These are phyloP conservation scores for Aureobasidium zeae DNA, from an alignment of 2,329 filamentous ascomycete species.

Conservation along the genomic window DNA sequence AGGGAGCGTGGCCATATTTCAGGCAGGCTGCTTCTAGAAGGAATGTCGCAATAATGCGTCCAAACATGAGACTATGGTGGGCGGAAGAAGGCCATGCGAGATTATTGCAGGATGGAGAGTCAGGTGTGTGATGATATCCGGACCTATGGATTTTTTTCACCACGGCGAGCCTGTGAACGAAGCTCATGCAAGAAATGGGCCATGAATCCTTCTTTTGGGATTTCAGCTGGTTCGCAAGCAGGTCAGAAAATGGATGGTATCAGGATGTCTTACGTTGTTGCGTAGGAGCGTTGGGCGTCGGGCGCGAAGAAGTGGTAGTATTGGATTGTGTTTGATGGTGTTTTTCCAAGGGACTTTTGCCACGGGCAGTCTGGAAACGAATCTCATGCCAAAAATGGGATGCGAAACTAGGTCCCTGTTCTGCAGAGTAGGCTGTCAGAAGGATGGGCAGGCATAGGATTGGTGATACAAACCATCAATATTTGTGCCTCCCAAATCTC, in stretches of 20 bases:
- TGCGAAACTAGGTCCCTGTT: conserved; percentile 31
- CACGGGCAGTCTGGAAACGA: conserved; percentile 31
- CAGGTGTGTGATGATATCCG: conserved; percentile 13
- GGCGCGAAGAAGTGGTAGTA: background rate
- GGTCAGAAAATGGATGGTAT: background rate
- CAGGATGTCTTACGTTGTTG: background rate
- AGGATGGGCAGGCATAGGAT: background rate
- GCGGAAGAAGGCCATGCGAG: background rate
- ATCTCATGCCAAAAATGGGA: conserved; percentile 47
- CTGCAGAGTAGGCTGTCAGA: conserved; percentile 17
- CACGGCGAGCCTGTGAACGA: conserved; percentile 36
- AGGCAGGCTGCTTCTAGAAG: no score
- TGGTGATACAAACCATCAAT: conserved; percentile 31
- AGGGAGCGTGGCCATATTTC: no score
- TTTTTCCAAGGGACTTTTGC: background rate
- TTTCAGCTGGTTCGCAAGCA: conserved; percentile 1
- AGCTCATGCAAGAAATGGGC: conserved; percentile 43
- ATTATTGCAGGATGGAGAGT: background rate
- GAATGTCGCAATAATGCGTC: no score
- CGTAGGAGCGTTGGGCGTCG: background rate
- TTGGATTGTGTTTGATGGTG: background rate
- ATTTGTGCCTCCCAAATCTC: conserved; percentile 41
- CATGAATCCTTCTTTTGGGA: conserved; percentile 29
- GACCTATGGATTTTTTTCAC: conserved; percentile 19
- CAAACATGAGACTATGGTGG: no score